Conservation (phyloP, 805 yeast genomes). For the Diddensiella transvaalensis region DNA sequence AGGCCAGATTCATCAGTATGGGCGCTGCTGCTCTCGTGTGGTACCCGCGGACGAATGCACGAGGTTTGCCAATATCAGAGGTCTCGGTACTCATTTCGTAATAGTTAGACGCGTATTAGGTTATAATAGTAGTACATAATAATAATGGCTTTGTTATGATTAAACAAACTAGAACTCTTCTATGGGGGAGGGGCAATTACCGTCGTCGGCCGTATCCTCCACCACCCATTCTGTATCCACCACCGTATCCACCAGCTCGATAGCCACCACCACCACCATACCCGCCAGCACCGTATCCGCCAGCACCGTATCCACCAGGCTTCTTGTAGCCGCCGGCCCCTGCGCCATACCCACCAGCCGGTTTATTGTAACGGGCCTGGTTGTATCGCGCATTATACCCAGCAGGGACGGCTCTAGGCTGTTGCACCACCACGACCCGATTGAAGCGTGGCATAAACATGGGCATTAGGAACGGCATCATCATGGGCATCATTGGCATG, state of each 20-base stretch:
- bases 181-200: too few relatives aligned
- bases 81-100: too few relatives aligned
- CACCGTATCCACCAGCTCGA: slow-evolving; percentile 1
- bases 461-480: slow-evolving; percentile 9
- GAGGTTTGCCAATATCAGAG: too few relatives aligned
- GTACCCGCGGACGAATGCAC: too few relatives aligned
- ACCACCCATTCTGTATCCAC: slow-evolving; percentile 2
- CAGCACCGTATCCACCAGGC: neutral
- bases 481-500: slow-evolving; percentile 7
- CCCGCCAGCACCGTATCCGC: slow-evolving; percentile 4
- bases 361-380: neutral
- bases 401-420: neutral
- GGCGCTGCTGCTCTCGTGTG: too few relatives aligned
- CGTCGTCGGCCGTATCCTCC: slow-evolving; percentile 1
- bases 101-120: too few relatives aligned
- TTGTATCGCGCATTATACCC: slow-evolving; percentile 2
- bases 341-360: neutral
- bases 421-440: neutral
- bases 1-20: too few relatives aligned
- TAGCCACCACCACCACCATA: slow-evolving; percentile 1
- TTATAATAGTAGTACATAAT: too few relatives aligned
- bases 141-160: too few relatives aligned
- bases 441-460: slow-evolving; percentile 5
- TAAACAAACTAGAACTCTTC: too few relatives aligned
- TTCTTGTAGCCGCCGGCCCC: neutral